A percentile compares a stretch with the other conserved stretches of the same genome.
phyloP scores from a whole-genome alignment of 2,329 filamentous ascomycete species.

The Tolypocladium ophioglossoides region DNA sequence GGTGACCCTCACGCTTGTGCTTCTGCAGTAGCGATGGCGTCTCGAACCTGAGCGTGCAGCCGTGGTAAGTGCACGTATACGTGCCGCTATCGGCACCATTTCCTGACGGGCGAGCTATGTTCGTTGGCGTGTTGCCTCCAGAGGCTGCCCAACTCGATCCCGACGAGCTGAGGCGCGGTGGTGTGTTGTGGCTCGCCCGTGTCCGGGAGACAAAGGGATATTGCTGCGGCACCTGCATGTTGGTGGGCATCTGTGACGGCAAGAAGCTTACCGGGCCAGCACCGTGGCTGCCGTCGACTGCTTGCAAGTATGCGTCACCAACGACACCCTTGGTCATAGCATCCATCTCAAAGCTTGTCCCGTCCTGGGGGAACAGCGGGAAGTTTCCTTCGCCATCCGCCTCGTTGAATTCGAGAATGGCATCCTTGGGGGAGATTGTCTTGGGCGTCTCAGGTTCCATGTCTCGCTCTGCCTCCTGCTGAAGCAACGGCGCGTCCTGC shows the following conservation, averaged over 20 bases:
- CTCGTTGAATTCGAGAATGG: constrained; percentile 75
- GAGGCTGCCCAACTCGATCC: constrained; percentile 33
- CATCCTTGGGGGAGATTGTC: constrained; percentile 92
- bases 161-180: constrained; percentile 31
- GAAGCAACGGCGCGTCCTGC: constrained; percentile 40
- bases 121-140: constrained; percentile 18
- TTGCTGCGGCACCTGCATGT: constrained; percentile 35
- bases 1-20: constrained; percentile 89
- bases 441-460: constrained; percentile 47
- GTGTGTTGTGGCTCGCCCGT: constrained; percentile 21
- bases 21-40: constrained; percentile 80
- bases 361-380: constrained; percentile 60
- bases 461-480: constrained; percentile 28
- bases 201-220: constrained; percentile 37
- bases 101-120: constrained; percentile 43
- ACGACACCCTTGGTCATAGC: constrained; percentile 25
- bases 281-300: neutral
- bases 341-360: constrained; percentile 33
- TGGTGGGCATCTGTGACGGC: constrained; percentile 23
- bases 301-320: constrained; percentile 9
- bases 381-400: constrained; percentile 58
- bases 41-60: constrained; percentile 80
- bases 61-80: constrained; percentile 93
- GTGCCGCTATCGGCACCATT: constrained; percentile 71
- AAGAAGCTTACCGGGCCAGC: constrained; percentile 9